Evolutionary conservation across 805 yeast species (phyloP), one percentile per base, ranked within the genome.

Genomic region (Torulaspora delbrueckii): DNA sequence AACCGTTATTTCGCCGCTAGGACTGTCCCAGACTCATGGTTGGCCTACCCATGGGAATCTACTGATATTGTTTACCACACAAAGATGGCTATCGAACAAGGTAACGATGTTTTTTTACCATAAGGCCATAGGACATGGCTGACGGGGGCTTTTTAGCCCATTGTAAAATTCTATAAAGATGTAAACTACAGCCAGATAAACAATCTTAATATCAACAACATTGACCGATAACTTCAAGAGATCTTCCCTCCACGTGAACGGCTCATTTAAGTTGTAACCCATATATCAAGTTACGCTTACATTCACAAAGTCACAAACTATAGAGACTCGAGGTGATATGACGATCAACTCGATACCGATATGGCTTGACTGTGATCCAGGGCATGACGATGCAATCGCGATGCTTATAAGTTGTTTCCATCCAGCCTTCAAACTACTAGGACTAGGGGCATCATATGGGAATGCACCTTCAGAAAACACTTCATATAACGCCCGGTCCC

Each of bases 331-430:
- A 30, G 25, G 26, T 5, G 9, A 9, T 9, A 59, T 59, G 63
- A 57, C 62, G 4, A 45, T 54, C 10, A 44, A 48, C 12, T 52
- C 54, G 46, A 76, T 81, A 16, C 95, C 95, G 0, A 57, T 88
- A 4, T 88, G 96, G 96, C 64, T 88, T 9, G 96, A 88, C 65
- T 88, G 96, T 63, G 96, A 88, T 59, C 95, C 96, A 0, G 96
- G 96, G 1, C 93, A 84, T 57, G 96, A 88, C 59, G 96, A 88
- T 57, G 82, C 86, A 1, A 75, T 86, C 37, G 96, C 93, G 3
- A 71, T 88, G 6, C 66, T 85, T 8, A 52, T 88, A 22, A 79
- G 86, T 0, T 68, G 78, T 6, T 77, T 75, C 57, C 76, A 80
- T 51, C 85, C 87, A 0, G 66, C 72, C 22, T 77, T 79, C 64